Evolutionary conservation across 768 basidiomycete species (phyloP).

Genomic region (Phlebiopsis gigantea): DNA sequence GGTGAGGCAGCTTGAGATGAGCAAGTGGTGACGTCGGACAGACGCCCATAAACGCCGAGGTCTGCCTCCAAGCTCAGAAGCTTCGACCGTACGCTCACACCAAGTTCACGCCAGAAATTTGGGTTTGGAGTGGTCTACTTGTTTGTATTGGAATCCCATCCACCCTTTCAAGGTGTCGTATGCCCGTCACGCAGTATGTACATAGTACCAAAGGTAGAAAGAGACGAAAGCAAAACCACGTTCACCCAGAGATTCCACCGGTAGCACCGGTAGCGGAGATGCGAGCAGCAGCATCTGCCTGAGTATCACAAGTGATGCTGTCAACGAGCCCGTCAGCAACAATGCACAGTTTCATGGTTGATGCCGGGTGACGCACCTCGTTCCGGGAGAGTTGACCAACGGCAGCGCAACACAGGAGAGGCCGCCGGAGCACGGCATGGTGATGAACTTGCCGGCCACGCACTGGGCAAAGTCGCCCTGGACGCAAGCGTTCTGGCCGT

Average conservation of each 20-base stretch:
- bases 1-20: not conserved
- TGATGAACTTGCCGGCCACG: constrained; percentile 37
- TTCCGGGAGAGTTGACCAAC: not conserved
- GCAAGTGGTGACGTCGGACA: not conserved
- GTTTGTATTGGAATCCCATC: not conserved
- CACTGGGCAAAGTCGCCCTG: constrained; percentile 50
- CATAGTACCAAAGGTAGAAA: not conserved
- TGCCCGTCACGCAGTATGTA: not conserved
- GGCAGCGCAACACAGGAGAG: constrained; percentile 12
- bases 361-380: not conserved
- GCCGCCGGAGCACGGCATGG: constrained; percentile 21
- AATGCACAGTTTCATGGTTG: constrained; percentile 40
- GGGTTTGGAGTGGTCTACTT: too few relatives aligned
- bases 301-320: constrained; percentile 39
- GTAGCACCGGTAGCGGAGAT: constrained; percentile 34
- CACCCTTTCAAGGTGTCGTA: not conserved
- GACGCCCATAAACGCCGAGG: not conserved
- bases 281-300: constrained; percentile 40
- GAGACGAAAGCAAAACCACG: not conserved
- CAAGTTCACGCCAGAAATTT: too few relatives aligned
- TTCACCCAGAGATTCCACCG: not conserved
- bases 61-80: too few relatives aligned
- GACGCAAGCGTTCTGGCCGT: constrained; percentile 43
- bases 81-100: too few relatives aligned
- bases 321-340: constrained; percentile 46